phyloP scores from a whole-genome alignment of 2,329 filamentous ascomycete genomes.

The Penicillium sp. region DNA sequence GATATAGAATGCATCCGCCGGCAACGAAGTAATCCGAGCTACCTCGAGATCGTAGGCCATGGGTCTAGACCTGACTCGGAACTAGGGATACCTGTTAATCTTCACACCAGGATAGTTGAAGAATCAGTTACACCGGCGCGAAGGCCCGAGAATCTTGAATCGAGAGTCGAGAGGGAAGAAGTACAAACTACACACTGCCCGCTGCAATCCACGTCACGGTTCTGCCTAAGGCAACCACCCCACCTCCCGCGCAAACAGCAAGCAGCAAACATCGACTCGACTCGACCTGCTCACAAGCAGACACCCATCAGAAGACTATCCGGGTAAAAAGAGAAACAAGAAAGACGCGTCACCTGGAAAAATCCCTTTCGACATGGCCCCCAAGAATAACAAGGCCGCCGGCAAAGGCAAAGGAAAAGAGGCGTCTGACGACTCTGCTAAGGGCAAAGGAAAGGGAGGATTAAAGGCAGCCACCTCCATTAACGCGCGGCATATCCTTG shows the following conservation, averaged over 20 bases:
- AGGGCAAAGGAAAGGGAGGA: conserved; percentile 45
- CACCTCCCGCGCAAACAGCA: conserved; percentile 16
- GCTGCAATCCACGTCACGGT: conserved; percentile 6
- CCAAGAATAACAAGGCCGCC: conserved; percentile 45
- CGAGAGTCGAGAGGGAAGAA: too few species aligned
- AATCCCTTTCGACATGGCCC: conserved; percentile 37
- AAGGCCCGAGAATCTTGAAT: too few species aligned
- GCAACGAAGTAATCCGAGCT: conserved; percentile 37
- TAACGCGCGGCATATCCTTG: conserved; percentile 68
- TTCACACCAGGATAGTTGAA: too few species aligned
- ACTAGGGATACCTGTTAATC: background rate
- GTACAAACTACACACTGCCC: background rate
- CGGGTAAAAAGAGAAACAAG: too few species aligned
- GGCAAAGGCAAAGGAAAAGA: conserved; percentile 43
- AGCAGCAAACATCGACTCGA: too few species aligned
- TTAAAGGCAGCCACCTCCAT: conserved; percentile 66
- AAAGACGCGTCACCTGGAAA: too few species aligned
- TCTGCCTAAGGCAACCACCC: conserved; percentile 12
- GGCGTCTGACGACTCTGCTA: conserved; percentile 31
- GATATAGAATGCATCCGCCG: conserved; percentile 74
- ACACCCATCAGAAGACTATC: background rate
- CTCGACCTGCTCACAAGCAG: background rate
- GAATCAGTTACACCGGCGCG: too few species aligned
- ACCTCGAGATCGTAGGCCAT: conserved; percentile 31
- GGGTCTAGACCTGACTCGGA: background rate